These are phyloP conservation scores for Candida railenensis DNA, from an alignment of 805 yeast species.

Conservation along the genomic window DNA sequence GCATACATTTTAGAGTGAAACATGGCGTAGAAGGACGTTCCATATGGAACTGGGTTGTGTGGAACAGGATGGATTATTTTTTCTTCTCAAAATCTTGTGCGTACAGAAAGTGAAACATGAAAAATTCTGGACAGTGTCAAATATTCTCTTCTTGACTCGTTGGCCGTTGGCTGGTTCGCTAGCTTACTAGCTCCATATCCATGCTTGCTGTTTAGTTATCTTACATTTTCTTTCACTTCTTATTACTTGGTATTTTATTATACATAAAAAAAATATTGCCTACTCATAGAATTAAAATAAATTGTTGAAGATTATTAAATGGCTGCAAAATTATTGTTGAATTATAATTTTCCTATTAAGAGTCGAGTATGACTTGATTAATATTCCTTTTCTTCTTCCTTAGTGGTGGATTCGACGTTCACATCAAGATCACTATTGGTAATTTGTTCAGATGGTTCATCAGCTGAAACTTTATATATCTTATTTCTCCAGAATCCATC, in stretches of 20 bases:
- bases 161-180: too few species aligned
- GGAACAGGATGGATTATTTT: too few species aligned
- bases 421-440: neutral
- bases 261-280: neutral
- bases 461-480: constrained; percentile 38
- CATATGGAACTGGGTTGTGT: too few species aligned
- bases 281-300: neutral
- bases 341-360: neutral
- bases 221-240: too few species aligned
- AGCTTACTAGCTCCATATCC: too few species aligned
- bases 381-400: neutral
- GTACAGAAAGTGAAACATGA: too few species aligned
- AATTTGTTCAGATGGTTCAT: neutral
- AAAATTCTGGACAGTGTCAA: too few species aligned
- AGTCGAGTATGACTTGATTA: neutral
- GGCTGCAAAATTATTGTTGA: neutral
- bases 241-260: too few species aligned
- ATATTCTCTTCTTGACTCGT: too few species aligned
- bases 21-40: too few species aligned
- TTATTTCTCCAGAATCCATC: constrained; percentile 75
- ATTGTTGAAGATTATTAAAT: neutral
- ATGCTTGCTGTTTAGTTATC: too few species aligned
- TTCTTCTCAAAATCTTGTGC: too few species aligned
- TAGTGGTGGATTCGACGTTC: neutral
- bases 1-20: neutral